Percentiles rank a stretch among this genome's conserved stretches.
Conservation (phyloP, 352 stramenopile genomes). For the Paralagenidium karlingii region DNA sequence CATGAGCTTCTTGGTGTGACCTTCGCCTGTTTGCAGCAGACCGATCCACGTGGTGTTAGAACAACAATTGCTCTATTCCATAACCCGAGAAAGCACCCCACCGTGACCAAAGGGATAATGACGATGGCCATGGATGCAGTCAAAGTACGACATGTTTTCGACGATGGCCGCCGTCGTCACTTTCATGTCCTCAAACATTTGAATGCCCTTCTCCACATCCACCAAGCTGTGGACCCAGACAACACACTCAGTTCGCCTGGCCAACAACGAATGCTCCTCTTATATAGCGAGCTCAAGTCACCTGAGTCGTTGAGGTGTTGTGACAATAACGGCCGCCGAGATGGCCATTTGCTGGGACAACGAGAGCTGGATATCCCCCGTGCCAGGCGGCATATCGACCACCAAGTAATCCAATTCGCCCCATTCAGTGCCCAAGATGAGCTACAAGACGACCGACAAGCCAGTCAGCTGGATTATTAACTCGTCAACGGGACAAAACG, state of each 20-base stretch:
- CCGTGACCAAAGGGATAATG: slow-evolving; percentile 86
- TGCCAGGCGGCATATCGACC: slow-evolving; percentile 98
- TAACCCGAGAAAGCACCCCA: too few species aligned
- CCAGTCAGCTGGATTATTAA: background rate
- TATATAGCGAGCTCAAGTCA: slow-evolving; percentile 3
- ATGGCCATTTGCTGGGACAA: slow-evolving; percentile 96
- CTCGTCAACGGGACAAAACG: background rate
- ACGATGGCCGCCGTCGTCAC: slow-evolving; percentile 93
- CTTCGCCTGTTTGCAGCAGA: slow-evolving; percentile 20
- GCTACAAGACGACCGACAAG: too few species aligned
- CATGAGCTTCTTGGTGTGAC: slow-evolving; percentile 63
- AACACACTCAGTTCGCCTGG: background rate
- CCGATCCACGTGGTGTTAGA: background rate
- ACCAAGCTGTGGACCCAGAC: slow-evolving; percentile 68
- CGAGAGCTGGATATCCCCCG: slow-evolving; percentile 98
- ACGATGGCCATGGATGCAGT: slow-evolving; percentile 74
- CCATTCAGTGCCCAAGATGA: slow-evolving; percentile 93
- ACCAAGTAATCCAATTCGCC: slow-evolving; percentile 98
- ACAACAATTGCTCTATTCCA: background rate
- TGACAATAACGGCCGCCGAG: slow-evolving; percentile 97
- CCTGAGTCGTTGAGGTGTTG: slow-evolving; percentile 95
- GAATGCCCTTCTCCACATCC: slow-evolving; percentile 97
- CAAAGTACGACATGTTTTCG: slow-evolving; percentile 99
- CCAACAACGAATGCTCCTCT: background rate
- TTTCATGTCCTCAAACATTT: slow-evolving; percentile 98